Percentiles rank a stretch among this genome's conserved stretches.
phyloP scores from a whole-genome alignment of 148 eudicot genomes.

The Polygonum aviculare region DNA sequence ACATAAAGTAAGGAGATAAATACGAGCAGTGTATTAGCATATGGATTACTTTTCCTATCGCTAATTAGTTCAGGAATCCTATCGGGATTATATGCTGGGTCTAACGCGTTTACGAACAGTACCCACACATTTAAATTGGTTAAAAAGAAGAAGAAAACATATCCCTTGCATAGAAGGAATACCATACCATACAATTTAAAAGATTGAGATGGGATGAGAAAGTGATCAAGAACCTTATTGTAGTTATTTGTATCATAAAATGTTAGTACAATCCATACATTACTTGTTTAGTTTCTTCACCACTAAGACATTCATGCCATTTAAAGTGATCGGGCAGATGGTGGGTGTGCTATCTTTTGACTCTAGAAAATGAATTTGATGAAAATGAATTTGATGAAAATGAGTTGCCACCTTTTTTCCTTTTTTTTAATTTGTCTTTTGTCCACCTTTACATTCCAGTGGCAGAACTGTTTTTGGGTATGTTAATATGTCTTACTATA shows the following conservation, averaged over 20 bases:
- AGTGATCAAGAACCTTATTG: background rate
- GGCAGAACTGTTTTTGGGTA: background rate
- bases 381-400: background rate
- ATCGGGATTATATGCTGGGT: no score
- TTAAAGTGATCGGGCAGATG: background rate
- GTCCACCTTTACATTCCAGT: no score
- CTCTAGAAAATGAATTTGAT: background rate
- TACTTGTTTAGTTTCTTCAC: constrained; percentile 1
- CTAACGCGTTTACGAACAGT: no score
- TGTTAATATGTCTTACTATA: background rate
- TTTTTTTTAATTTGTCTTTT: background rate
- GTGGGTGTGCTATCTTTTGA: background rate
- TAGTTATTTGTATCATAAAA: background rate
- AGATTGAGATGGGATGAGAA: background rate
- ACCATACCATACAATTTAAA: no score
- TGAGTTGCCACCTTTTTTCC: background rate
- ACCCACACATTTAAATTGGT: no score
- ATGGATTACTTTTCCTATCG: no score
- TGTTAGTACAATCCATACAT: background rate
- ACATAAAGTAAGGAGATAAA: no score
- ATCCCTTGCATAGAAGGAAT: no score
- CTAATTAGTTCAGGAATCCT: no score
- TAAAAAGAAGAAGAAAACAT: background rate
- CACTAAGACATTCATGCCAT: background rate
- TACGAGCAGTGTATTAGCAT: no score